A percentile compares a stretch with the other conserved stretches of the same genome.
These are phyloP conservation scores for Thermomucor indicae-seudaticae DNA, from an alignment of 371 early-diverging fungal genomes.

Conservation along the genomic window DNA sequence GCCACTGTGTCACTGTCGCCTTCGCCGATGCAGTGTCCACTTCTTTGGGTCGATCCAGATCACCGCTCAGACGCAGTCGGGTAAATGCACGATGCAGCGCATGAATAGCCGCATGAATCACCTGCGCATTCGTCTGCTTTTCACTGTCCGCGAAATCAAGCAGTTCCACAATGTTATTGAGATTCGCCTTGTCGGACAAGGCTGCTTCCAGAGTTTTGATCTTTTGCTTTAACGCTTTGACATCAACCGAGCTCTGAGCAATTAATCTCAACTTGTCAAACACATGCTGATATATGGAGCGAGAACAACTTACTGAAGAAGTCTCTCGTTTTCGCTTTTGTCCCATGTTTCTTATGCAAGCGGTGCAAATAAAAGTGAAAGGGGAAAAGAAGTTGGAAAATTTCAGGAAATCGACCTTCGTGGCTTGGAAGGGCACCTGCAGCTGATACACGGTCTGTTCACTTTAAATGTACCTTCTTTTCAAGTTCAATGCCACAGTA, in stretches of 20 bases:
- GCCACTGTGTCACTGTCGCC: slow-evolving; percentile 67
- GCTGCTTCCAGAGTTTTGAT: slow-evolving; percentile 51
- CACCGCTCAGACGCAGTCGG: slow-evolving; percentile 60
- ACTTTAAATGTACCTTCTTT: no score
- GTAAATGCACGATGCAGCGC: slow-evolving; percentile 71
- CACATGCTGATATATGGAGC: no score
- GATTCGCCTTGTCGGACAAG: slow-evolving; percentile 51
- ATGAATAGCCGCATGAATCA: slow-evolving; percentile 59
- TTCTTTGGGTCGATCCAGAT: slow-evolving; percentile 40
- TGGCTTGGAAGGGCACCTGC: no score
- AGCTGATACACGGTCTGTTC: no score
- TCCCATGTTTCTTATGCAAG: no score
- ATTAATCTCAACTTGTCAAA: background rate
- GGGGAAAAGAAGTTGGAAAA: no score
- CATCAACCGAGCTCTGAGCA: slow-evolving; percentile 1
- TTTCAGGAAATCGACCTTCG: no score
- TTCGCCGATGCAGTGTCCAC: slow-evolving; percentile 31
- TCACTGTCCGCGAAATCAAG: slow-evolving; percentile 41
- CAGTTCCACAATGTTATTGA: slow-evolving; percentile 59
- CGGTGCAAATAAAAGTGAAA: no score
- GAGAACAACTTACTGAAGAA: background rate
- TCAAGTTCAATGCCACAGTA: no score
- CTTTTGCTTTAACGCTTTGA: slow-evolving; percentile 23
- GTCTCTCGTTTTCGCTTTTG: no score
- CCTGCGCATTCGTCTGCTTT: slow-evolving; percentile 10